Base-by-base conservation (phyloP, 306 rosid genomes). In the Alnus glutinosa region DNA sequence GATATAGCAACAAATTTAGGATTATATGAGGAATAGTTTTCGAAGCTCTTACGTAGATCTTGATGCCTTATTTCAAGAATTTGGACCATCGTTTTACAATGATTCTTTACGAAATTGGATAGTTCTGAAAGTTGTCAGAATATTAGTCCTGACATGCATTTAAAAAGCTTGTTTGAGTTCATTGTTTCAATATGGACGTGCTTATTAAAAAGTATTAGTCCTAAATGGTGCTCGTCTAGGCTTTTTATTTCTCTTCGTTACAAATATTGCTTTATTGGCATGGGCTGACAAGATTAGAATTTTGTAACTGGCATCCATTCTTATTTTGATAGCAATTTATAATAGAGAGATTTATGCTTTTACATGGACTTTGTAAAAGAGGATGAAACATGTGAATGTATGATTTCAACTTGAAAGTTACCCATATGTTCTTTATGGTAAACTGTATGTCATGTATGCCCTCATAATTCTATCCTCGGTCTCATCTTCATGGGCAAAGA, bases 401-500 rank as follows among this genome's bases (percentile, higher is more conserved):
- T 16, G 34, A 34, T 15, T 63, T 34, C 19, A 39, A 44, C 18
- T 30, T 28, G 55, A 48, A 39, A 59, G 30, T 30, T 52, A 11
- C 5, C 28, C 44, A 18, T 57, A 52, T 74, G 71, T 42, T 46
- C 68, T 7, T 61, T 34, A 44, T 23, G 37, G 37, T 30, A 11
- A 2, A n/a, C 8, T n/a, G 46, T 55, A 10, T 50, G 4, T 16
- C 37, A 47, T 4, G 34, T 55, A 64, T 64, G 11, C 81, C 67
- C 62, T 79, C 74, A 52, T 73, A 46, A 73, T 49, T 79, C 51
- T 48, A 70, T 86, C 83, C 58, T 78, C 64, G 61, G 73, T 78
- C 68, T 77, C 46, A 75, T 81, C 77, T 82, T 61, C 79, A 78
- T 85, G 91, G 98, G 79, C 96, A 95, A 90, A 88, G 94, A 83